Evolutionary conservation across 441 rosid genomes (phyloP), one percentile per base, ranked within the genome.

Genomic region (Raphanus hybrid): DNA sequence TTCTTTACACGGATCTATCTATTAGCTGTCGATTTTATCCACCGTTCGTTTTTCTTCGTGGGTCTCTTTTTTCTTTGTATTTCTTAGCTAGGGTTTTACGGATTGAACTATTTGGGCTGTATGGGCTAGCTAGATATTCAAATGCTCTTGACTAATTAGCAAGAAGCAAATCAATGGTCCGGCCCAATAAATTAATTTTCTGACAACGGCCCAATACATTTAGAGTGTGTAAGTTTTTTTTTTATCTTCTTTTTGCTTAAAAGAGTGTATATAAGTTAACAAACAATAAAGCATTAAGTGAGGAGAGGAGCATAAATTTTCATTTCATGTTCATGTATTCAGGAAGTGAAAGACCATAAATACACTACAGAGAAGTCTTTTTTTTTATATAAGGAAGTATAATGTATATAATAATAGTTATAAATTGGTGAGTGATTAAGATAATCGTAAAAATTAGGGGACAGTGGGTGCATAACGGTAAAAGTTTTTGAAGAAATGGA

Each of bases 401-500:
- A 59, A 37, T 8, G 9, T 37, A 37, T 37, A 37, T 3, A 12
- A 16, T 16, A 41, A 41, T 10, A 16, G 23, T 18, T 16, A 18
- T 3, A 18, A 16, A 55, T 8, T 0, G 4, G 3, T 8, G 9
- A 5, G 35, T 59, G 64, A 59, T 59, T 26, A 58, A 10, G 34
- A 58, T 58, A 26, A 59, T 11, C 15, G 6, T 39, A 43, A 41
- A 15, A 18, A 64, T 10, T 59, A 18, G 10, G 4, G 5, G 15
- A 12, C 12, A 64, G 50, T 55, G 52, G 64, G 64, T 69, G 55
- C 50, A 39, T 77, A 77, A 77, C 80, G 75, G 75, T 77, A 77
- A 77, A 70, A 52, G 57, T 41, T 39, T 23, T 1, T 11, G 27
- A 74, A 14, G 18, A 68, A 75, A 64, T 14, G n/a, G 26, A 58